Base-by-base conservation (phyloP, 192 early-diverging fungal genomes). In the Fimicolochytrium jonesii region DNA sequence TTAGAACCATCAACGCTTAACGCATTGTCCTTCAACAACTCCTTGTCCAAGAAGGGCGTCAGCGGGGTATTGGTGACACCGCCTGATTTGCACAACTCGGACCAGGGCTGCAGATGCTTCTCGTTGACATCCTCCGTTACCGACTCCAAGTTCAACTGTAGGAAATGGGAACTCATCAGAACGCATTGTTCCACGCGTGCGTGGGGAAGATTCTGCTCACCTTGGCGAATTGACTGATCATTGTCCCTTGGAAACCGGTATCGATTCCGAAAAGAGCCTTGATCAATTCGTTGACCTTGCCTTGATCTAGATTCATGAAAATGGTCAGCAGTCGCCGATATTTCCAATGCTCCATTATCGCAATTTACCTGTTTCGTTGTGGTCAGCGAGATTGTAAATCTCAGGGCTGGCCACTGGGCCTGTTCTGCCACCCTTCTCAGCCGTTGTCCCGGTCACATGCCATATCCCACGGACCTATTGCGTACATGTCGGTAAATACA, bases 41-140 rank as follows among this genome's bases (percentile, higher is more conserved):
- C 95, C 57, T 91, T 83, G 71, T 97, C 95, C 28, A 97, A 58
- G 66, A 94, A 97, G 11, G 95, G 95, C 26, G 92, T 92, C 48
- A 97, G 69, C 15, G 93, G 92, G 20, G 93, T 94, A 58, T 87
- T 87, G 30, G 72, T 73, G 30, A 93, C 84, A 4, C 77, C 79
- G 36, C 79, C 74, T n/a, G 70, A 71, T 26, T 86, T 83, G 64
- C 94, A 77, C 22, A 97, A 71, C 20, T 88, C 85, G 39, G 90
- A 87, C 95, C 95, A 97, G 17, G 95, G 95, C 30, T 87, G 87
- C 52, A 97, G 73, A 53, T 95, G 90, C 70, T 88, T 90, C 61
- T 96, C 93, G 57, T 97, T 97, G 58, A 91, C 89, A 20, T 94
- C 93, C 59, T 98, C 94, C 3, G 90, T 89, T 17, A 94, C 84